Evolutionary conservation across 345 rosid genomes (phyloP).

Genomic region (Reutealis trisperma): DNA sequence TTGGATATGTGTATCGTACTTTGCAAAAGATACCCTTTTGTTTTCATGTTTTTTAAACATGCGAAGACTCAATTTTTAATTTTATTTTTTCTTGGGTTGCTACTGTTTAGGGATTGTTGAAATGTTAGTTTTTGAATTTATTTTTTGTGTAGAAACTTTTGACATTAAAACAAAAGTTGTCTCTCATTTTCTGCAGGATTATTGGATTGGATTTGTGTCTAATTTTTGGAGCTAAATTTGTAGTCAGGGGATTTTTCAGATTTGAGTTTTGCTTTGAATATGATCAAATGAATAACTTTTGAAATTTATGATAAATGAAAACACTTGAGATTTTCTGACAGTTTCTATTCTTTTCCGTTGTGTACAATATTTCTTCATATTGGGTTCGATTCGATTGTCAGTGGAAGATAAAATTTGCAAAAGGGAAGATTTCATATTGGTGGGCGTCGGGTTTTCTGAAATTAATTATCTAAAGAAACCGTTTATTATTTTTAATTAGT

Average conservation of each 20-base stretch:
- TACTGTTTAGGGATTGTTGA: conserved; percentile 6
- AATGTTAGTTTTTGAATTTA: not conserved
- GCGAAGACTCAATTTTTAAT: not conserved
- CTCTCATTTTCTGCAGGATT: not conserved
- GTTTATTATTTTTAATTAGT: not conserved
- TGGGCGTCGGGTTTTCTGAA: not conserved
- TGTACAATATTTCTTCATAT: not conserved
- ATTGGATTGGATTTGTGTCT: not conserved
- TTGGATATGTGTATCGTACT: not conserved
- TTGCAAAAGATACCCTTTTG: not conserved
- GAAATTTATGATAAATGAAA: not conserved
- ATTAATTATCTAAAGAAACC: not conserved
- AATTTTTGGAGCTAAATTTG: not conserved
- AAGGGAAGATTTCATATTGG: not conserved
- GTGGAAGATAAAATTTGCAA: not conserved
- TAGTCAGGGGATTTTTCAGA: not conserved
- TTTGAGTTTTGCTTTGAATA: not conserved
- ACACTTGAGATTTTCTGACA: not conserved
- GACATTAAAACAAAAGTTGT: not conserved
- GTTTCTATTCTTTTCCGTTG: not conserved
- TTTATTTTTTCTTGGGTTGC: not conserved
- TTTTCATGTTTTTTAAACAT: not conserved
- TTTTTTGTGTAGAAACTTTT: not conserved
- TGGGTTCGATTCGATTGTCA: not conserved
- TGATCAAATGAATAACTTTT: not conserved